Base-by-base conservation (phyloP, 805 yeast genomes). In the Myxozyma geophila region DNA sequence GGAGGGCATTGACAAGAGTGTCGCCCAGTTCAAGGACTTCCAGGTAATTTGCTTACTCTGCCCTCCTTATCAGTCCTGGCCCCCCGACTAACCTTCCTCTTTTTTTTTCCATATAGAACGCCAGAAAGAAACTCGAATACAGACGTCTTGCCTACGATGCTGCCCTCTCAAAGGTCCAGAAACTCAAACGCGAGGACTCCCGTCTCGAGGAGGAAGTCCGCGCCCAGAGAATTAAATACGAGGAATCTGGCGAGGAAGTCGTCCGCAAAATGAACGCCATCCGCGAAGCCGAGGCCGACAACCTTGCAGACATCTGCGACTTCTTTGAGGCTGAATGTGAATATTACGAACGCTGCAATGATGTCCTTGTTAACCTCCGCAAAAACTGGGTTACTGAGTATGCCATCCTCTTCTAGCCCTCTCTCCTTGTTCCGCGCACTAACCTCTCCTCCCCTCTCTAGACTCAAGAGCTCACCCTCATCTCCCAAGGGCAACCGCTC, bases 111-210 rank as follows among this genome's bases (percentile, higher is more conserved):
- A 3, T 49, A 33, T 39, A 63, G 63, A 15, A 37, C 17, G 54
- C 69, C 5, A 56, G 69, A 23, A 70, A 67, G 61, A 67, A 65
- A 37, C 63, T 70, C 19, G 72, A 70, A 51, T 67, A 64, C 43
- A 55, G 72, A 4, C 65, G 72, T 33, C 68, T 68, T 7, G 71
- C 72, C n/a, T 70, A 70, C 62, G 72, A 70, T 41, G 66, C 72
- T 19, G 69, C 70, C 7, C 66, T 68, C 9, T 35, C 66, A 37
- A 70, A 70, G 46, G 61, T 64, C 50, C 69, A 66, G 50, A 67
- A 61, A 36, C 52, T 60, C 43, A 70, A 70, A 52, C 68, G 67
- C 37, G 72, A 70, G 54, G 72, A 70, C 61, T 39, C 69, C 35
- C 62, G 72, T 9, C 54, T 70, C 17, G 72, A 70, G 19, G 72